These are phyloP conservation scores for Beauveria rudraprayagi DNA, from an alignment of 2,329 filamentous ascomycete genomes.

Conservation along the genomic window DNA sequence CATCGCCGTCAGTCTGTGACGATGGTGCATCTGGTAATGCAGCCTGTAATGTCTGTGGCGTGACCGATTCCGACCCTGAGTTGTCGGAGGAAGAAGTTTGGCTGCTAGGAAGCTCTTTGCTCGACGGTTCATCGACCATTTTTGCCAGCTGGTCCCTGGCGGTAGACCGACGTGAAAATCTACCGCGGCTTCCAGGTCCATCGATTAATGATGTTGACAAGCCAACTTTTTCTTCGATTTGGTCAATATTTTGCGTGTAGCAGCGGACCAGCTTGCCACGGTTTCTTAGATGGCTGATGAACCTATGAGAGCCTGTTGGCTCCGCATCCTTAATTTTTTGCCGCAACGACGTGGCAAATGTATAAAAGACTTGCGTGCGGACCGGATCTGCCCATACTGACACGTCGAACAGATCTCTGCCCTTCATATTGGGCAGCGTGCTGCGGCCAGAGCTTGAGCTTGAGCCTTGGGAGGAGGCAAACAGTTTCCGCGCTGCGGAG, in stretches of 20 bases:
- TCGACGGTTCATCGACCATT: constrained; percentile 29
- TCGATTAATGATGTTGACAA: constrained; percentile 53
- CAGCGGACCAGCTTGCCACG: constrained; percentile 60
- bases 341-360: constrained; percentile 59
- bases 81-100: constrained; percentile 12
- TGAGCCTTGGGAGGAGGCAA: constrained; percentile 32
- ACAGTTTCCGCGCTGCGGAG: constrained; percentile 30
- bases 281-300: constrained; percentile 59
- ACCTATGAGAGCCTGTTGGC: constrained; percentile 59
- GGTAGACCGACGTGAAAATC: constrained; percentile 46
- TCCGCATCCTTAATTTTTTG: constrained; percentile 55
- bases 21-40: not conserved
- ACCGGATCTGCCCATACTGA: constrained; percentile 62
- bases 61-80: not conserved
- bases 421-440: constrained; percentile 55
- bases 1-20: constrained; percentile 14
- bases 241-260: constrained; percentile 71
- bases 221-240: constrained; percentile 63
- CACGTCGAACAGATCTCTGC: constrained; percentile 62
- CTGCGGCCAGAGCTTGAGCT: constrained; percentile 22
- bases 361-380: constrained; percentile 64
- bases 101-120: constrained; percentile 10
- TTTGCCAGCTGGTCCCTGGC: constrained; percentile 27
- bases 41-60: not conserved
- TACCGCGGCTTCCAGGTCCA: constrained; percentile 53